Evolutionary conservation across 768 basidiomycete genomes (phyloP), one percentile per base, ranked within the genome.

Genomic region (Mycena crocata): DNA sequence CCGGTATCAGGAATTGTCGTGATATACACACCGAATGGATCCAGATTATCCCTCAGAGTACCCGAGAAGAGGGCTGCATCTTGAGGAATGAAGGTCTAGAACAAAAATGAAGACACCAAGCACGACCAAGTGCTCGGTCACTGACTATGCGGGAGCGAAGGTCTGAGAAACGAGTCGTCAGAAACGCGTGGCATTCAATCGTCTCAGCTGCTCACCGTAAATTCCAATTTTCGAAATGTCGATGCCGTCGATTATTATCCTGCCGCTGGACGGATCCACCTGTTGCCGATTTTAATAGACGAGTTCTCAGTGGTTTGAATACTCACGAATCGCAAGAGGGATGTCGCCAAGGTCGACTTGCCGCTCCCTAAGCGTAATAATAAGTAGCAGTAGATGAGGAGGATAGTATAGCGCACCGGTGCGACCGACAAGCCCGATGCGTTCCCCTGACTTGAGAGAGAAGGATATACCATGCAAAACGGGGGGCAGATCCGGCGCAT

Each of bases 381-480:
- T 23, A 14, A 54, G 23, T 19, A 45, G 39, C 13, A 34, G 24
- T 2, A 17, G 51, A 39, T 19, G 17, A 23, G 19, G 19, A 34
- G n/a, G n/a, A 31, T 14, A 28, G 31, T 10, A 39, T 1, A 46
- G 14, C 50, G 3, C 26, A 64, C 87, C 87, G 10, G 64, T 60
- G 39, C 95, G 84, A 17, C 95, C 95, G 26, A 96, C 79, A 26
- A 96, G 79, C 15, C 95, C 93, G 42, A 95, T 84, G 39, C 93
- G 87, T 75, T 95, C 93, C 31, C 87, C 85, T 0, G 91, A 86
- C 68, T 85, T 86, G 61, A 96, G 80, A 1, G 83, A 77, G 77
- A 96, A 95, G 0, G 93, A 93, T 1, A 95, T 83, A 34, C 87
- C 85, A 60, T 90, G 91, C 37, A 97, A 81, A 0, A 96, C 94